A percentile compares a stretch with the other conserved stretches of the same genome.
Evolutionary conservation across 2,329 filamentous ascomycete species (phyloP).

Genomic region (Fragosphaeria purpurea): DNA sequence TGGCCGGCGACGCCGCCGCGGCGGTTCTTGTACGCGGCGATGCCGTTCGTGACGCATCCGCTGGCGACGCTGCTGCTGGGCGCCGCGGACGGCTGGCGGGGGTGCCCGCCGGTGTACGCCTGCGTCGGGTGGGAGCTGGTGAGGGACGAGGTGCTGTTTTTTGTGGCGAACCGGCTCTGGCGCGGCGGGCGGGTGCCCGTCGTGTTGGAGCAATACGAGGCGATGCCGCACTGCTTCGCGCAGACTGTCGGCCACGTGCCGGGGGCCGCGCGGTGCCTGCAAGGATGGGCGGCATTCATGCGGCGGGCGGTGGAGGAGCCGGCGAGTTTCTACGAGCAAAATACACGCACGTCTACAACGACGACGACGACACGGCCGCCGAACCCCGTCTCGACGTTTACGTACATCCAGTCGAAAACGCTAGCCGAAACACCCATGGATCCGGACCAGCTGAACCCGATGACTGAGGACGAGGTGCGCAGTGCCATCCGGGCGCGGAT

Average conservation of each 20-base stretch:
- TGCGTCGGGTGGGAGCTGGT: slow-evolving; percentile 63
- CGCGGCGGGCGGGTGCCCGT: slow-evolving; percentile 52
- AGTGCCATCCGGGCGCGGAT: slow-evolving; percentile 21
- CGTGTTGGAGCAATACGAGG: slow-evolving; percentile 63
- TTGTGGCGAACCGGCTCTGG: slow-evolving; percentile 49
- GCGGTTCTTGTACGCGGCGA: slow-evolving; percentile 42
- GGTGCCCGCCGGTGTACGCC: slow-evolving; percentile 56
- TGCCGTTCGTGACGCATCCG: slow-evolving; percentile 51
- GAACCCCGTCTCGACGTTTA: slow-evolving; percentile 29
- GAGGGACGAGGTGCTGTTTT: slow-evolving; percentile 53
- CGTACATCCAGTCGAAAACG: slow-evolving; percentile 40
- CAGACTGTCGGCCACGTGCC: slow-evolving; percentile 40
- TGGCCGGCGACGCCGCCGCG: slow-evolving; percentile 51
- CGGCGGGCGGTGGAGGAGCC: slow-evolving; percentile 13
- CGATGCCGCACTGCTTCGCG: slow-evolving; percentile 70
- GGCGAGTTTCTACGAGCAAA: background rate
- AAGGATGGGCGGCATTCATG: slow-evolving; percentile 48
- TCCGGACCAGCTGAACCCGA: slow-evolving; percentile 32
- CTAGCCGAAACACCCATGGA: slow-evolving; percentile 37
- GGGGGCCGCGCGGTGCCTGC: slow-evolving; percentile 41
- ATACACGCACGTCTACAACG: too few species aligned
- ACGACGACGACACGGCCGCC: background rate
- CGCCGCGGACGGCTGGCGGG: slow-evolving; percentile 41
- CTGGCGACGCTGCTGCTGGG: slow-evolving; percentile 54
- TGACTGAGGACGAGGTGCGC: slow-evolving; percentile 32